A percentile compares a stretch with the other conserved stretches of the same genome.
phyloP scores from a whole-genome alignment of 2,329 filamentous ascomycete genomes.

The Aspergillus pseudoterreus region DNA sequence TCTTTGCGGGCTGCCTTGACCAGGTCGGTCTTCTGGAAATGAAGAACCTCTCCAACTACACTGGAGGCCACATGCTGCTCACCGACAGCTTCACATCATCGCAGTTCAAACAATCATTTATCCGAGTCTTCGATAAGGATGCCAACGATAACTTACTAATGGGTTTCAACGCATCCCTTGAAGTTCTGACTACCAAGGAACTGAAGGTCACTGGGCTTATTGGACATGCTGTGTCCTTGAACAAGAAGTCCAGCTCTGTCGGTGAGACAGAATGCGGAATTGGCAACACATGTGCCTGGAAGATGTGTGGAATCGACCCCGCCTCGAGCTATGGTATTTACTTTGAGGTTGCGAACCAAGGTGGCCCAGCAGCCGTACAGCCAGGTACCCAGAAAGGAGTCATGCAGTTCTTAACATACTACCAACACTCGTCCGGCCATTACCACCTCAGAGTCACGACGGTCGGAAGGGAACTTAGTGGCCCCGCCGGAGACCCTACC shows the following conservation, averaged over 20 bases:
- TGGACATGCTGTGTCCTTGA: conserved; percentile 90
- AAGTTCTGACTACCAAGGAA: conserved; percentile 96
- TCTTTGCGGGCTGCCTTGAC: conserved; percentile 95
- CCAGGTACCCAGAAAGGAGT: conserved; percentile 87
- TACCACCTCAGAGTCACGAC: conserved; percentile 96
- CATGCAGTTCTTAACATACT: conserved; percentile 98
- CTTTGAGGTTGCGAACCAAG: conserved; percentile 95
- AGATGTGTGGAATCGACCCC: conserved; percentile 98
- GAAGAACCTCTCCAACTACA: conserved; percentile 95
- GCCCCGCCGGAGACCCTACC: conserved; percentile 88
- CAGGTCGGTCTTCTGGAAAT: conserved; percentile 97
- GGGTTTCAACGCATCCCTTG: conserved; percentile 95
- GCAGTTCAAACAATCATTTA: conserved; percentile 99
- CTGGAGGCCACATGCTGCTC: conserved; percentile 95
- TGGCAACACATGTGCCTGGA: conserved; percentile 98
- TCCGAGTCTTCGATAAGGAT: conserved; percentile 96
- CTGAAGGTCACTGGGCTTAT: conserved; percentile 97
- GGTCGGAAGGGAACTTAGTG: conserved; percentile 83
- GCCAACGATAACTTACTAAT: conserved; percentile 90
- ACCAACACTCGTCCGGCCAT: conserved; percentile 93
- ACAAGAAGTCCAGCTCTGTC: conserved; percentile 96
- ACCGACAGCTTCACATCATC: conserved; percentile 98
- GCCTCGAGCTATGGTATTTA: conserved; percentile 92
- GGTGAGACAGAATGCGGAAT: conserved; percentile 98
- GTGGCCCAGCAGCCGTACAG: conserved; percentile 77